Base-by-base conservation (phyloP, 1,284 basidiomycete genomes). In the Apiotrichum porosum region DNA sequence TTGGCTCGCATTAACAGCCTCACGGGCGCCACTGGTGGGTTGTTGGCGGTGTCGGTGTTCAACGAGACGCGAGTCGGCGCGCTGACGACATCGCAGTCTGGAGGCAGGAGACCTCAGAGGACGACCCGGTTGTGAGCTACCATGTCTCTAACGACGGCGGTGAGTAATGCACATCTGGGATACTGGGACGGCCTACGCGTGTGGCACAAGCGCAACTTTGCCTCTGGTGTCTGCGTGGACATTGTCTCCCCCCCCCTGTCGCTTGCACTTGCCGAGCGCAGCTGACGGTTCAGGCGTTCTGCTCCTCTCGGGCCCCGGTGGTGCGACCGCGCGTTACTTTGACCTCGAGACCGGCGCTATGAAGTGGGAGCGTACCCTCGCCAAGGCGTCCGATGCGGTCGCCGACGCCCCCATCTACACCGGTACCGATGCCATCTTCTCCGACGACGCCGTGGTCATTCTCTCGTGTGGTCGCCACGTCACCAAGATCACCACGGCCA, bases 231-330 rank as follows among this genome's bases (percentile, higher is more conserved):
- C 28, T 21, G n/a, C n/a, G n/a, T n/a, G n/a, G n/a, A n/a, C n/a
- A n/a, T n/a, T n/a, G n/a, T n/a, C 26, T 28, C 26, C 26, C 26
- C 12, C 12, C 8, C 26, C 12, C 26, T 12, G 8, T 28, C 12
- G 26, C 26, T 28, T 12, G 8, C 26, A 6, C 26, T 12, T 6
- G 26, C 26, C 26, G 26, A 6, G 26, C 17, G 9, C 17, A 9
- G 19, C 34, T 51, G 30, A 44, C 37, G 26, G 8, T 41, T 2
- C 40, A 89, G 88, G 76, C 37, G 73, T 91, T 21, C 79, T 84
- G 19, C 75, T 84, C 8, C 74, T 94, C 22, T 92, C 89, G 24
- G 89, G 88, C 12, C 76, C 81, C 3, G 82, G 83, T 4, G 86
- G 83, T 3, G 76, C 84, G 8, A 84, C 77, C 1, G 75, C 87